Base-by-base conservation (phyloP, 2,329 filamentous ascomycete genomes). In the Graphiopsis chlorocephala region DNA sequence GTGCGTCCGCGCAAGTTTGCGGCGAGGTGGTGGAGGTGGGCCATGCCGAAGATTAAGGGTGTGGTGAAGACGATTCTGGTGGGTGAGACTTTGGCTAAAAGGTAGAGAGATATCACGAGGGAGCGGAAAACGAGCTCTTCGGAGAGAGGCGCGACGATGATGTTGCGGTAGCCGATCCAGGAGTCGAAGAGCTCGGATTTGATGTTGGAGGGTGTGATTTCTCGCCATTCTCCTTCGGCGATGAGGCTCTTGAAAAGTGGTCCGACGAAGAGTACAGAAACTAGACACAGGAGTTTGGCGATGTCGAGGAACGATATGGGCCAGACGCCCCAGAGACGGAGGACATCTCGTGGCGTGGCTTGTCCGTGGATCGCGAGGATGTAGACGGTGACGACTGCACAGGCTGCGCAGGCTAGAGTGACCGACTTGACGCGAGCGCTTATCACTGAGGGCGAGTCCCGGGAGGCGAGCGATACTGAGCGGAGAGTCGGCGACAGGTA, bases 71-170 rank as follows among this genome's bases (percentile, higher is more conserved):
- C 86, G 68, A 91, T 92, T 47, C 81, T 80, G 2, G 72, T 75
- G 3, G 74, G 75, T 4, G 77, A 75, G 66, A 87, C 81, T 52
- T 84, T 84, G 23, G 92, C 88, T 58, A 93, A 81, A 31, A 97
- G 80, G 73, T 97, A 89, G 12, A 97, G 83, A 1, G 94, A 91
- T 45, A 97, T 85, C 61, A 93, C 88, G 69, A 93, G 87, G 3
- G 92, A 92, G 73, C 95, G 91, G 83, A 97, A 99, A 72, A 97
- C 90, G 66, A 96, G 82, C 78, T 99, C 95, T 80, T 99, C 95
- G 12, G 93, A 97, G 63, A 95, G 81, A 0, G 95, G 72, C 81
- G 95, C 93, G 47, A 91, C 91, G 67, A 98, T 84, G 74, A 90
- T 87, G 75, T 97, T 98, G 70, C 95, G 87, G 86, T 91, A 97